phyloP scores from a whole-genome alignment of 768 basidiomycete species.

The Tubosaeta sp. region DNA sequence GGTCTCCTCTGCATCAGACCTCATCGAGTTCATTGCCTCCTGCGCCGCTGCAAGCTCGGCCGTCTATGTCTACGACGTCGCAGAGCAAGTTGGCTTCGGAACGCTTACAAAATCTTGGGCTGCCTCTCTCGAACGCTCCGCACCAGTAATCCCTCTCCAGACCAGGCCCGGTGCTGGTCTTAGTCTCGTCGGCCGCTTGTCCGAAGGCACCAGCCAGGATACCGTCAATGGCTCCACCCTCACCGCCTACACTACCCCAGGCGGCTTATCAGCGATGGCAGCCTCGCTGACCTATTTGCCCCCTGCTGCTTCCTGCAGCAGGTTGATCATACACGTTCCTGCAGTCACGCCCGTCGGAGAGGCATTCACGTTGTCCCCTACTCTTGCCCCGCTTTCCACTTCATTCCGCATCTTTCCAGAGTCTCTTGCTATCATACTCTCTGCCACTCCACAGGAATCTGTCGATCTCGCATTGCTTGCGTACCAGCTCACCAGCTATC shows the following conservation, averaged over 20 bases:
- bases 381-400: slow-evolving; percentile 63
- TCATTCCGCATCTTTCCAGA: slow-evolving; percentile 59
- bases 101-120: slow-evolving; percentile 65
- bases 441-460: slow-evolving; percentile 80
- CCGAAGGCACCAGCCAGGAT: slow-evolving; percentile 73
- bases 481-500: slow-evolving; percentile 61
- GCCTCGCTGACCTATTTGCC: slow-evolving; percentile 75
- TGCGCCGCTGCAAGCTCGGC: slow-evolving; percentile 52
- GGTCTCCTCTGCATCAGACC: slow-evolving; percentile 47
- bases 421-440: slow-evolving; percentile 69
- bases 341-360: slow-evolving; percentile 63
- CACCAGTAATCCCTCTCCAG: slow-evolving; percentile 66
- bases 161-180: slow-evolving; percentile 83
- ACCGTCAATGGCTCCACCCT: slow-evolving; percentile 54
- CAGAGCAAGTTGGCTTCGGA: slow-evolving; percentile 82
- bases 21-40: slow-evolving; percentile 68
- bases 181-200: slow-evolving; percentile 71
- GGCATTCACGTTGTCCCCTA: slow-evolving; percentile 68
- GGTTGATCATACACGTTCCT: slow-evolving; percentile 83
- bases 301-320: slow-evolving; percentile 51
- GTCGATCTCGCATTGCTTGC: slow-evolving; percentile 72
- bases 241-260: slow-evolving; percentile 78
- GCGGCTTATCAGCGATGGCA: slow-evolving; percentile 81
- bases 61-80: slow-evolving; percentile 80
- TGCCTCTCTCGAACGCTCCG: slow-evolving; percentile 36